These are phyloP conservation scores for Kalmusia sp. DNA, from an alignment of 2,329 filamentous ascomycete genomes.

Conservation along the genomic window DNA sequence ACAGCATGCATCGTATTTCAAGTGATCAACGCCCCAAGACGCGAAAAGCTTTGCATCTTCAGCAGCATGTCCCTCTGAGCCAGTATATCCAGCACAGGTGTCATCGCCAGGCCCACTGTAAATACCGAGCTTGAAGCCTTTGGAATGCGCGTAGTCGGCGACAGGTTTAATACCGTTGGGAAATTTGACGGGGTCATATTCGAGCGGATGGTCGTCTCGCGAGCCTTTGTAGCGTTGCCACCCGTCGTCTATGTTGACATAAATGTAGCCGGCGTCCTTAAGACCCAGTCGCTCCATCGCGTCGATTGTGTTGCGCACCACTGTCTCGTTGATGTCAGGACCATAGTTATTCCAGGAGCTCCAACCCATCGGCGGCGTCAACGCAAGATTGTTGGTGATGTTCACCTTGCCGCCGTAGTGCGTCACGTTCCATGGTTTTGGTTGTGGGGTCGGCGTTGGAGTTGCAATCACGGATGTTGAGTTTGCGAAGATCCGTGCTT, in stretches of 20 bases:
- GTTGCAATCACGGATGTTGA: constrained; percentile 12
- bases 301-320: constrained; percentile 26
- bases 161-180: constrained; percentile 47
- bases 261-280: constrained; percentile 29
- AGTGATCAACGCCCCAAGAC: constrained; percentile 31
- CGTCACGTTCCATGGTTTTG: constrained; percentile 25
- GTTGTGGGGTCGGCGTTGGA: constrained; percentile 15
- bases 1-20: constrained; percentile 34
- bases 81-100: constrained; percentile 32
- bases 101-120: constrained; percentile 42
- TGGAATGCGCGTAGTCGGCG: constrained; percentile 44
- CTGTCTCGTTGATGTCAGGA: constrained; percentile 28
- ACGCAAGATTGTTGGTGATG: constrained; percentile 26
- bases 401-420: constrained; percentile 23
- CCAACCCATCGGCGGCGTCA: constrained; percentile 32
- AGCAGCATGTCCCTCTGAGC: constrained; percentile 24
- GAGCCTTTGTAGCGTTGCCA: constrained; percentile 40
- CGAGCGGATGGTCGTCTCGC: constrained; percentile 30
- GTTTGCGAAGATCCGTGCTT: constrained; percentile 20
- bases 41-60: constrained; percentile 34
- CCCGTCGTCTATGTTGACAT: constrained; percentile 45
- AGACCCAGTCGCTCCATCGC: constrained; percentile 21
- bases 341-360: constrained; percentile 30
- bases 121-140: constrained; percentile 50
- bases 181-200: constrained; percentile 45